phyloP scores from a whole-genome alignment of 1,284 basidiomycete species.

The Naganishia liquefaciens region DNA sequence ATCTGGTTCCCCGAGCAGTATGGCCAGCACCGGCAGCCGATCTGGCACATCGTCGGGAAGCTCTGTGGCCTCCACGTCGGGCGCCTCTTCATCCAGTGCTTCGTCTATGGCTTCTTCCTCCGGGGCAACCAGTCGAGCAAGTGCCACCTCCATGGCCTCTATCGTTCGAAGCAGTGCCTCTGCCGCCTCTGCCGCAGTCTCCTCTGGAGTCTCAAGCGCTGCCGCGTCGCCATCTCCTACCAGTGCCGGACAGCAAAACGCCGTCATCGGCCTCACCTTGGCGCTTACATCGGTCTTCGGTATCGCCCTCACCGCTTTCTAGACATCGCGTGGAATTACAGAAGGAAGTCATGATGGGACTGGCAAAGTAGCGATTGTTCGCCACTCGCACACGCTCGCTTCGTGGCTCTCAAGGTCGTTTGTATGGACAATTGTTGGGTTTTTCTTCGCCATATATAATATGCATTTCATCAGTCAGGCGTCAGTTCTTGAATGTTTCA shows the following conservation, averaged over 20 bases:
- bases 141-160: neutral
- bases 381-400: neutral
- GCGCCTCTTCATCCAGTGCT: constrained; percentile 11
- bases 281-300: constrained; percentile 20
- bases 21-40: constrained; percentile 24
- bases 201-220: neutral
- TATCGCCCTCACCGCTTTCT: constrained; percentile 9
- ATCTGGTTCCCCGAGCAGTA: constrained; percentile 13
- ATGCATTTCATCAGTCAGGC: neutral
- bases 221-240: constrained; percentile 2
- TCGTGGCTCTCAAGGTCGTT: neutral
- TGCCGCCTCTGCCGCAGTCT: neutral
- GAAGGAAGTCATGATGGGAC: neutral
- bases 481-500: too few relatives aligned
- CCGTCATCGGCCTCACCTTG: constrained; percentile 6
- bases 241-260: constrained; percentile 5
- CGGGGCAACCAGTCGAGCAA: neutral
- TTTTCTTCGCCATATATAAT: neutral
- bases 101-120: neutral
- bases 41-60: constrained; percentile 33
- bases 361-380: neutral
- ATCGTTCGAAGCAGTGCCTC: neutral
- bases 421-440: constrained; percentile 9
- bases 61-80: constrained; percentile 4
- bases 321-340: neutral